These are phyloP conservation scores for Aspergillus sp. DNA, from an alignment of 2,329 filamentous ascomycete species.

Conservation along the genomic window DNA sequence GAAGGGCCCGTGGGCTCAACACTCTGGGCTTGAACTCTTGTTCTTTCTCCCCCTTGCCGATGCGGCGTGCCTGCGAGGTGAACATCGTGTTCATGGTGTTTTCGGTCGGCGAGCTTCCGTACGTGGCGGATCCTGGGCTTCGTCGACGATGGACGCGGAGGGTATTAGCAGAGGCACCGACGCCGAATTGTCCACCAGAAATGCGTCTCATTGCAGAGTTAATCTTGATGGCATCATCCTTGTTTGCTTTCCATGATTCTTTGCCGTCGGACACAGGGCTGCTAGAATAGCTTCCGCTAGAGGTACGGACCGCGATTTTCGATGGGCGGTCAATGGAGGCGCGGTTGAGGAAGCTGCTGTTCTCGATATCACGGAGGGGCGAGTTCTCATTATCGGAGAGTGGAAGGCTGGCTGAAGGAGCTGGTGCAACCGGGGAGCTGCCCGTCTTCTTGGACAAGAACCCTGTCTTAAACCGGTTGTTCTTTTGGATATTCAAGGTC, in stretches of 20 bases:
- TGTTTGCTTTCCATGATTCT: constrained; percentile 45
- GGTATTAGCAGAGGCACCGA: constrained; percentile 36
- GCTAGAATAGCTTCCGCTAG: constrained; percentile 34
- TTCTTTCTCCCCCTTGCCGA: constrained; percentile 62
- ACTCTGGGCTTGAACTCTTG: constrained; percentile 55
- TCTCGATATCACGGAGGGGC: constrained; percentile 53
- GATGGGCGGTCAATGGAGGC: constrained; percentile 41
- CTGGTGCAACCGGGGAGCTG: constrained; percentile 62
- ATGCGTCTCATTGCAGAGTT: constrained; percentile 57
- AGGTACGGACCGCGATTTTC: constrained; percentile 38
- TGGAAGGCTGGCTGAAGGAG: constrained; percentile 57
- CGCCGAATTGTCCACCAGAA: constrained; percentile 42
- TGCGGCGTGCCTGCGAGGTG: constrained; percentile 64
- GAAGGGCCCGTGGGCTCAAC: constrained; percentile 59
- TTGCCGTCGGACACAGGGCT: constrained; percentile 48
- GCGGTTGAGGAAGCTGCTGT: constrained; percentile 49
- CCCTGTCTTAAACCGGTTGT: constrained; percentile 81
- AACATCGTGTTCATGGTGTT: constrained; percentile 59
- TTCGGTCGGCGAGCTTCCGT: constrained; percentile 55
- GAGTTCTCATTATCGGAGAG: constrained; percentile 59
- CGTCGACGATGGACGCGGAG: constrained; percentile 52
- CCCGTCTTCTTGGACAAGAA: constrained; percentile 71
- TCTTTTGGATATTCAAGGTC: constrained; percentile 61
- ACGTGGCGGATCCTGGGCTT: constrained; percentile 51
- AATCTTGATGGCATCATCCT: constrained; percentile 53